Base-by-base conservation (phyloP, 2,329 filamentous ascomycete genomes). In the Verticillium longisporum region DNA sequence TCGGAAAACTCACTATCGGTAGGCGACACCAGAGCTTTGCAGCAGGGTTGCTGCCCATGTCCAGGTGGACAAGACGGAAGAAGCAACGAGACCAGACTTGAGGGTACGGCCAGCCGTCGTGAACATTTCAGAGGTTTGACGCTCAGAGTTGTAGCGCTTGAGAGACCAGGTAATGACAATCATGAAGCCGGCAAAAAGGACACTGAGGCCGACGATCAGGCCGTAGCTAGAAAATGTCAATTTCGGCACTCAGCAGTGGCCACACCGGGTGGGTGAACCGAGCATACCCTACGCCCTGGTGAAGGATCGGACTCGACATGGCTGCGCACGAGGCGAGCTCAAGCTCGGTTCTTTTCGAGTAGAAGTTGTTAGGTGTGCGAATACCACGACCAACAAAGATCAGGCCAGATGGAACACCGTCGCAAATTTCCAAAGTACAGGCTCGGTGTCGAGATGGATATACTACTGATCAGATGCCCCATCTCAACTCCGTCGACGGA, bases 91-190 rank as follows among this genome's bases (percentile, higher is more conserved):
- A 54, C 92, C 93, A 9, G 91, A 92, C 72, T 96, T 97, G 66
- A 97, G 91, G 1, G 90, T 92, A 64, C 93, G 83, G 18, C 92
- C 92, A 57, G 92, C 92, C 0, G 92, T 96, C 65, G 84, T 92
- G 80, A 97, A 97, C 85, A 92, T 95, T 77, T 97, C 92, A 0
- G 90, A 93, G 0, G 93, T 97, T 72, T 96, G 92, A 1, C 93
- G 79, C 72, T 95, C 92, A 59, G 73, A 73, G 64, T 76, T 77
- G 67, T 75, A 85, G 71, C 86, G 78, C 70, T 88, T 88, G 61
- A 91, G 75, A 21, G 89, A 81, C 74, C 87, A 88, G 1, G 88
- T 91, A 14, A 87, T 87, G 56, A 85, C 74, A 68, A 90, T 90
- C 75, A 65, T 65, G 21, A 65, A 57, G 13, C 58, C 57, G 0